Evolutionary conservation across 257 asterid genomes (phyloP).

Genomic region (Ehretia macrophylla): DNA sequence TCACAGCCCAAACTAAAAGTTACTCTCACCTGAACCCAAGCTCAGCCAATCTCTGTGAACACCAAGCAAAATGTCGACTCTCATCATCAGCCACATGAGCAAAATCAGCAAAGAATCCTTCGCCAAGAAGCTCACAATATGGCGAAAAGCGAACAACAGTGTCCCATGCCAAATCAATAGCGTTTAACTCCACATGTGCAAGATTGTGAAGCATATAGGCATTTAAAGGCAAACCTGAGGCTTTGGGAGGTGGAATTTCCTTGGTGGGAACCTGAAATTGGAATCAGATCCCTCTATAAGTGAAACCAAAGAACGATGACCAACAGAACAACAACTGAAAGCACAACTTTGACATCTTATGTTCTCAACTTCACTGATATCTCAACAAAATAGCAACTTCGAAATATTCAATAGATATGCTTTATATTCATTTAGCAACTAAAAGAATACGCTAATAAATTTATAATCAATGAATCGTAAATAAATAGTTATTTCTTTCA

Average conservation of each 20-base stretch:
- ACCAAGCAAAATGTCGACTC: conserved; percentile 94
- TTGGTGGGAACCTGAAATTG: conserved; percentile 70
- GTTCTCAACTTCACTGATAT: too few relatives aligned
- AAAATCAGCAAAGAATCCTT: conserved; percentile 91
- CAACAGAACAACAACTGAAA: too few relatives aligned
- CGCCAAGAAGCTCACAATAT: conserved; percentile 56
- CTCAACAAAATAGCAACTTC: too few relatives aligned
- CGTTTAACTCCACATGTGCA: conserved; percentile 94
- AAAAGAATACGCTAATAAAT: too few relatives aligned
- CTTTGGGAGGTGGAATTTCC: conserved; percentile 78
- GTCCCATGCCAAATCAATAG: conserved; percentile 98
- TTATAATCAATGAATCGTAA: too few relatives aligned
- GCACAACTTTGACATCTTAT: too few relatives aligned
- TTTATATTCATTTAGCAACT: too few relatives aligned
- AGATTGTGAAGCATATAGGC: conserved; percentile 95
- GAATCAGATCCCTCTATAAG: neutral
- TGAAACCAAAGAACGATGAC: too few relatives aligned
- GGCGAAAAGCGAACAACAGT: conserved; percentile 95
- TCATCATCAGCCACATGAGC: conserved; percentile 97
- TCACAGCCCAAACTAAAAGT: conserved; percentile 6
- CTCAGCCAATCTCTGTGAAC: conserved; percentile 82
- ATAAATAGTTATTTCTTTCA: too few relatives aligned
- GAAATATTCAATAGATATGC: too few relatives aligned
- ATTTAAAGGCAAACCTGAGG: conserved; percentile 73
- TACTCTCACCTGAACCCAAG: conserved; percentile 75